Evolutionary conservation across 208 protist species (phyloP).

Genomic region (Crithidia thermophila): DNA sequence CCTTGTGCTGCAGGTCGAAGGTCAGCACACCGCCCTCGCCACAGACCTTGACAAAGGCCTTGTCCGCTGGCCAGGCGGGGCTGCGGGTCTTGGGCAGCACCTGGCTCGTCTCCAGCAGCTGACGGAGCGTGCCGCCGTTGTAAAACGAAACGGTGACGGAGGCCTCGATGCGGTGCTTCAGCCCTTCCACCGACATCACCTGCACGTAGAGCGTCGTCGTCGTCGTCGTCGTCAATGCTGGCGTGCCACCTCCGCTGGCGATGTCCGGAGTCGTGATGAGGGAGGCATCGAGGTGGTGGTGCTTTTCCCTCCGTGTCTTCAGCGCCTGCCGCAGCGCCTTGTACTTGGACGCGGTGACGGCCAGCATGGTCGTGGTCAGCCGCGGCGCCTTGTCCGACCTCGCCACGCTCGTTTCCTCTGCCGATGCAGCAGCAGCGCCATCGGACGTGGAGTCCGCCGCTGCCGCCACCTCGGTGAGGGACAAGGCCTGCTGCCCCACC

Average conservation of each 20-base stretch:
- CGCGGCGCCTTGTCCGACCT: conserved; percentile 20
- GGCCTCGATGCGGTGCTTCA: conserved; percentile 86
- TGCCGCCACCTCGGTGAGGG: conserved; percentile 23
- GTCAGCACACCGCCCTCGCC: conserved; percentile 57
- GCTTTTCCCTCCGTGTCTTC: conserved; percentile 17
- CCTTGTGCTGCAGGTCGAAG: conserved; percentile 80
- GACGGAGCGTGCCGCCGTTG: conserved; percentile 33
- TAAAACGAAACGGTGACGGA: conserved; percentile 54
- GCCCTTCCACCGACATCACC: conserved; percentile 61
- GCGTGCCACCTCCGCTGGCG: too few relatives aligned
- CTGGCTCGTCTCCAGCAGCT: conserved; percentile 63
- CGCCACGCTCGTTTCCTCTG: too few relatives aligned
- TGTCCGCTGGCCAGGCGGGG: conserved; percentile 69
- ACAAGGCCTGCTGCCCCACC: conserved; percentile 59
- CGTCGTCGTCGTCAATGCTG: not conserved
- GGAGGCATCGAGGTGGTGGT: not conserved
- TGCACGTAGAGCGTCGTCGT: conserved; percentile 57
- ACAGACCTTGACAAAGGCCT: conserved; percentile 49
- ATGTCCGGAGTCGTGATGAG: too few relatives aligned
- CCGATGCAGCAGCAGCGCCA: too few relatives aligned
- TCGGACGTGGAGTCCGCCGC: too few relatives aligned
- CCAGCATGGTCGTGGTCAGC: conserved; percentile 69
- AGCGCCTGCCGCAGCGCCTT: conserved; percentile 58
- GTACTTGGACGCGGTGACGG: conserved; percentile 70
- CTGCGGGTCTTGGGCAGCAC: conserved; percentile 69